Conservation (phyloP, 2,329 filamentous ascomycete genomes). For the Tolypocladium paradoxum region DNA sequence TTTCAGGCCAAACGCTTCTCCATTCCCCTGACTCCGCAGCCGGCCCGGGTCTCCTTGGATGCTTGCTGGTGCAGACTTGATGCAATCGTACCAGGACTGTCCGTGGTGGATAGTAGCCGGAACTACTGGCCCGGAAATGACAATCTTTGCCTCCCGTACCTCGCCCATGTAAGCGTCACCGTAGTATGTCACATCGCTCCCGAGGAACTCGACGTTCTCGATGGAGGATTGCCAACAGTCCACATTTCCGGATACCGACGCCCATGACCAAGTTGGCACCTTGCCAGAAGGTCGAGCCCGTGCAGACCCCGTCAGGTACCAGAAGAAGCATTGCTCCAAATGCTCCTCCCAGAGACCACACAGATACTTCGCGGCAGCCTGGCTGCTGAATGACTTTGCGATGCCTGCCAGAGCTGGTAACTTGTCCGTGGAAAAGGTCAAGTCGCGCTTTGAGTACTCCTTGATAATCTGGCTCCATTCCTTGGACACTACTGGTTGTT, state of each 20-base stretch:
- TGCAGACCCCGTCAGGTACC: background rate
- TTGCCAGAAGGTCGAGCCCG: background rate
- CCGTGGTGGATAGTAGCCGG: background rate
- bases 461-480: slow-evolving; percentile 1
- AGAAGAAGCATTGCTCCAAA: slow-evolving; percentile 4
- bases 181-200: background rate
- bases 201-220: slow-evolving; percentile 3
- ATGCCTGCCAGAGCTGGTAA: slow-evolving; percentile 7
- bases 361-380: slow-evolving; percentile 1
- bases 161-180: slow-evolving; percentile 3
- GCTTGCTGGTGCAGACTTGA: no score
- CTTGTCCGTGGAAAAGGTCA: slow-evolving; percentile 4
- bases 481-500: background rate
- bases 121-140: slow-evolving; percentile 1
- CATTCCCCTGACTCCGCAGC: no score
- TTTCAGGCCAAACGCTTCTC: no score
- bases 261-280: slow-evolving; percentile 8
- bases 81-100: no score
- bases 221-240: background rate
- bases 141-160: background rate
- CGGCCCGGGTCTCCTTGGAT: background rate
- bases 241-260: slow-evolving; percentile 3
- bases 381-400: slow-evolving; percentile 1
- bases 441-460: slow-evolving; percentile 3
- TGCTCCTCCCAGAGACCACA: slow-evolving; percentile 6